Percentiles rank a stretch among this genome's conserved stretches.
These are phyloP conservation scores for Diaporthe amygdali DNA, from an alignment of 2,329 filamentous ascomycete genomes.

Conservation along the genomic window DNA sequence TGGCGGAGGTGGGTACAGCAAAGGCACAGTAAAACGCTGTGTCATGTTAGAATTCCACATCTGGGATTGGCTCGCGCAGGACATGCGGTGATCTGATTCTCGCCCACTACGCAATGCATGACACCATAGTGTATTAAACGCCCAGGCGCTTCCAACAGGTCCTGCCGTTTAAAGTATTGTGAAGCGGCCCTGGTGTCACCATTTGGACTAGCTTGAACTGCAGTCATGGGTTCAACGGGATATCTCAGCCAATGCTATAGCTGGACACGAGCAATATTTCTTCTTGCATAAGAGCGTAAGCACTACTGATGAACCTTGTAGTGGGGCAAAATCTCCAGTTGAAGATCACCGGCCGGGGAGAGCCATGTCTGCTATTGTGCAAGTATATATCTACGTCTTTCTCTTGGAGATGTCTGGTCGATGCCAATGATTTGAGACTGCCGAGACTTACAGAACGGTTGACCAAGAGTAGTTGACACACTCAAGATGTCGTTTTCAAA, in stretches of 20 bases:
- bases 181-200: background rate
- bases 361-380: background rate
- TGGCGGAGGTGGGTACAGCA: too few species aligned
- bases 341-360: background rate
- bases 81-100: background rate
- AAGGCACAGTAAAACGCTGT: background rate
- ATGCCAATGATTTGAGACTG: background rate
- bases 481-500: background rate
- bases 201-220: slow-evolving; percentile 1
- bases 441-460: background rate
- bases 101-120: background rate
- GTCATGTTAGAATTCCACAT: background rate
- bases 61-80: background rate
- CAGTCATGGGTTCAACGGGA: background rate
- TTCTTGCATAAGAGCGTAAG: background rate
- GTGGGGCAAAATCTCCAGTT: background rate
- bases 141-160: background rate
- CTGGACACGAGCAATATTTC: background rate
- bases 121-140: background rate
- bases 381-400: background rate
- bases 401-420: background rate
- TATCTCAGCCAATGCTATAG: background rate
- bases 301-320: background rate
- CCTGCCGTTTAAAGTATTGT: background rate
- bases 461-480: background rate